These are phyloP conservation scores for Colletotrichum sp. DNA, from an alignment of 2,329 filamentous ascomycete species.

Conservation along the genomic window DNA sequence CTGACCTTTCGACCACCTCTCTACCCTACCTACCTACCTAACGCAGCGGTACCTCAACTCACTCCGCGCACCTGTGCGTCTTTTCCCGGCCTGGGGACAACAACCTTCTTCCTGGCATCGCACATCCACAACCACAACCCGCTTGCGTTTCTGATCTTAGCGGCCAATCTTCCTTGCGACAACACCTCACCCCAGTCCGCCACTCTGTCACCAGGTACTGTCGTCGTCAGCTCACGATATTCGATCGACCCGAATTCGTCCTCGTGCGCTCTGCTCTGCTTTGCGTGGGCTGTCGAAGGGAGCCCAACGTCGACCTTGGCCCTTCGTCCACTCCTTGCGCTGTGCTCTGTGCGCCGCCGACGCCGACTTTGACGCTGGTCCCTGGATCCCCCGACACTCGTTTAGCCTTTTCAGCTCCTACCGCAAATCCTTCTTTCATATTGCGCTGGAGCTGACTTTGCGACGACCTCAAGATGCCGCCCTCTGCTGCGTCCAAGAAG, in stretches of 20 bases:
- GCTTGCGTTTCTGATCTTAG: background rate
- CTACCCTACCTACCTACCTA: background rate
- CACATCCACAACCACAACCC: background rate
- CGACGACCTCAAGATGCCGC: slow-evolving; percentile 37
- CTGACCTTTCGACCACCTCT: slow-evolving; percentile 5
- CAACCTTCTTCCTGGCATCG: slow-evolving; percentile 1
- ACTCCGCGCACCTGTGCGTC: background rate
- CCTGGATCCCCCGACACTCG: background rate
- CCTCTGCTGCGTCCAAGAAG: slow-evolving; percentile 47
- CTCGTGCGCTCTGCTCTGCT: background rate
- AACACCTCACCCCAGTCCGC: background rate
- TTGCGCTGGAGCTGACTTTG: slow-evolving; percentile 4
- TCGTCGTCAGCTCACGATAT: background rate
- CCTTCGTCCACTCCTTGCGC: slow-evolving; percentile 15
- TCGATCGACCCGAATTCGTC: background rate
- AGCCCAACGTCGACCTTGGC: slow-evolving; percentile 7
- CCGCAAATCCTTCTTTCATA: background rate
- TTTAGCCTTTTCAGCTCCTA: slow-evolving; percentile 10
- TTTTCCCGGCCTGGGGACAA: background rate
- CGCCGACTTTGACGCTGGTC: background rate
- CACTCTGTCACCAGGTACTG: background rate
- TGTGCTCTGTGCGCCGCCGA: slow-evolving; percentile 5
- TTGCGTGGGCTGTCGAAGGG: slow-evolving; percentile 16
- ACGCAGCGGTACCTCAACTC: background rate
- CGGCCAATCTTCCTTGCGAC: background rate